Base-by-base conservation (phyloP, 441 rosid genomes). In the Jatropha multifida region DNA sequence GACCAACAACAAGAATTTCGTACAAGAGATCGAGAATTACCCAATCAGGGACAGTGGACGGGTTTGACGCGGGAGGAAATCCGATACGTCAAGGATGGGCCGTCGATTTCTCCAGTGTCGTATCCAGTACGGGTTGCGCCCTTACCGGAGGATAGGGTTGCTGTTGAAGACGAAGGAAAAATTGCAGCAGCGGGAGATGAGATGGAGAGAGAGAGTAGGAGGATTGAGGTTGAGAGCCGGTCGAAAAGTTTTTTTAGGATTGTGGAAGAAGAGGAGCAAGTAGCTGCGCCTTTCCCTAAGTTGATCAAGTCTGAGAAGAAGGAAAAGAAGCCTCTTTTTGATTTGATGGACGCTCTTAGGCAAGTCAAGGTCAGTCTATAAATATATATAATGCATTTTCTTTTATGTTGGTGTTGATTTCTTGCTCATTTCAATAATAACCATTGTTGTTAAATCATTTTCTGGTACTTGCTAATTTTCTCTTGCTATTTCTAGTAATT, bases 81-180 rank as follows among this genome's bases (percentile, higher is more conserved):
- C 67, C 88, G 99, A 6, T 93, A 92, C 72, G 81, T 94, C 69
- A 93, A 86, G 78, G 90, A 92, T 74, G 70, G 77, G 10, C 80
- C 91, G 7, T 76, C 86, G 7, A 84, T 90, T 55, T 51, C 88
- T 41, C 89, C 94, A 9, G 90, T 91, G 10, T 92, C 98, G 2
- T 94, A 92, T 72, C 87, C 92, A 14, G n/a, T 82, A 12, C 92
- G 97, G 1, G 94, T 90, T 18, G 97, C 96, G 38, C 97, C 97
- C 13, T 89, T 96, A 1, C 98, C 99, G 4, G 97, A 94, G 79
- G 89, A 85, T 72, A 88, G 83, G 56, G 79, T 41, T 3, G 44
- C 38, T 23, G 77, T 13, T 2, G 78, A 58, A 23, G 78, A 77
- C 77, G 76, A 64, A 48, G 61, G 32, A 20, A 58, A 58, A n/a